These are phyloP conservation scores for Nemania serpens DNA, from an alignment of 2,329 filamentous ascomycete species.

Conservation along the genomic window DNA sequence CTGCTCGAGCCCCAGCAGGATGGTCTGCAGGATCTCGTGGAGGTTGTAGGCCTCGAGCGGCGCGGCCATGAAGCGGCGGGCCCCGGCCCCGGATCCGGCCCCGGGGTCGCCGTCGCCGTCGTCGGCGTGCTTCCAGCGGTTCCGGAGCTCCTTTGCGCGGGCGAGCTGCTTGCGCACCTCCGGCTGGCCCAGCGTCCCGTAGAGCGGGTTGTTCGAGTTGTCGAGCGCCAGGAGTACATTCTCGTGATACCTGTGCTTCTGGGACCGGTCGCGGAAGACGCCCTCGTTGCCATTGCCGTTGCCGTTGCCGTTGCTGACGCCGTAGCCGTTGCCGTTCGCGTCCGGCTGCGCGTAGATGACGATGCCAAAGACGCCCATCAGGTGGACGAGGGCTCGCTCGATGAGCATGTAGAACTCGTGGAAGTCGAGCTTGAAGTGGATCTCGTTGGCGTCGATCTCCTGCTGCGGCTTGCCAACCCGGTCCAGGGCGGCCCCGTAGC, in stretches of 20 bases:
- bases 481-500: slow-evolving; percentile 57
- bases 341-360: slow-evolving; percentile 43
- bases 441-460: slow-evolving; percentile 48
- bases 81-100: too few species aligned
- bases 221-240: slow-evolving; percentile 69
- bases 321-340: slow-evolving; percentile 13
- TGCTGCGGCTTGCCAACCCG: slow-evolving; percentile 44
- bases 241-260: slow-evolving; percentile 67
- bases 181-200: slow-evolving; percentile 57
- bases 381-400: slow-evolving; percentile 70
- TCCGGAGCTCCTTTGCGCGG: slow-evolving; percentile 71
- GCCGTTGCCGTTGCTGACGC: slow-evolving; percentile 7
- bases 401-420: slow-evolving; percentile 77
- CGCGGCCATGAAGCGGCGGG: slow-evolving; percentile 34
- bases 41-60: slow-evolving; percentile 66
- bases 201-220: slow-evolving; percentile 59
- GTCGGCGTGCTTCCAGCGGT: slow-evolving; percentile 73
- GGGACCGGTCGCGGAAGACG: slow-evolving; percentile 18
- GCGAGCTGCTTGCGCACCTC: slow-evolving; percentile 63
- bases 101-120: slow-evolving; percentile 44
- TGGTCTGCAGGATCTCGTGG: slow-evolving; percentile 59
- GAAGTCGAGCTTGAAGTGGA: slow-evolving; percentile 79
- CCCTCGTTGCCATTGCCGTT: neutral
- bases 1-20: slow-evolving; percentile 63
- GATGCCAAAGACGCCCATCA: slow-evolving; percentile 68